Base-by-base conservation (phyloP, 164 flowering plant species). In the Vitis rupestris region DNA sequence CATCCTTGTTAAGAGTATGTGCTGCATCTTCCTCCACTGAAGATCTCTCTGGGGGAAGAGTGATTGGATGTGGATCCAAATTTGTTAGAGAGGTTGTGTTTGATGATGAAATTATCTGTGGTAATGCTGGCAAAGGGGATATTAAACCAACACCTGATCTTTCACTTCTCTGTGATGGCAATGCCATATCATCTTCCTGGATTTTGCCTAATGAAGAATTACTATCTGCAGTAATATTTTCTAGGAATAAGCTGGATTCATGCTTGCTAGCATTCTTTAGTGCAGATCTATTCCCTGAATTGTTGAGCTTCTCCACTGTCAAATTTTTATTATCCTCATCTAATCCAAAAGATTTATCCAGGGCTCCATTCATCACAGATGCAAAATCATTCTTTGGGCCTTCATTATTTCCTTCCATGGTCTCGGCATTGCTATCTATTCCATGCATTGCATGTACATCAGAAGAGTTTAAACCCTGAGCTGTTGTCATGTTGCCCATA, bases 251-350 rank as follows among this genome's bases (percentile, higher is more conserved):
- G 27, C 54, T 74, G 54, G 31, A 12, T 15, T 66, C 67, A 23
- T 66, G 53, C 54, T 64, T 55, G n/a, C 49, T 63, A 56, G 10
- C 58, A 53, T 44, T 60, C 67, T 76, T 77, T 27, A 67, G 58
- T 8, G 64, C 27, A 62, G 61, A 52, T 29, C 69, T 70, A 58
- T 59, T 29, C 15, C 66, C 68, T 14, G 50, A 60, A 31, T n/a
- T 37, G n/a, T 68, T 55, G 8, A 14, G 16, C 17, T 44, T 8
- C 2, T 70, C 67, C 31, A 16, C 44, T 0, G 63, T 70, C 12
- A 65, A 63, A 68, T 71, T 76, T 17, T 30, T 49, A 55, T 27
- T 66, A 59, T 61, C 84, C 17, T 75, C 64, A 49, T 70, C 77
- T 13, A 61, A 48, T 54, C 29, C 77, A 69, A 71, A 59, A 58